A percentile compares a stretch with the other conserved stretches of the same genome.
phyloP scores from a whole-genome alignment of 257 asterid genomes.

The Agastache rugosa region DNA sequence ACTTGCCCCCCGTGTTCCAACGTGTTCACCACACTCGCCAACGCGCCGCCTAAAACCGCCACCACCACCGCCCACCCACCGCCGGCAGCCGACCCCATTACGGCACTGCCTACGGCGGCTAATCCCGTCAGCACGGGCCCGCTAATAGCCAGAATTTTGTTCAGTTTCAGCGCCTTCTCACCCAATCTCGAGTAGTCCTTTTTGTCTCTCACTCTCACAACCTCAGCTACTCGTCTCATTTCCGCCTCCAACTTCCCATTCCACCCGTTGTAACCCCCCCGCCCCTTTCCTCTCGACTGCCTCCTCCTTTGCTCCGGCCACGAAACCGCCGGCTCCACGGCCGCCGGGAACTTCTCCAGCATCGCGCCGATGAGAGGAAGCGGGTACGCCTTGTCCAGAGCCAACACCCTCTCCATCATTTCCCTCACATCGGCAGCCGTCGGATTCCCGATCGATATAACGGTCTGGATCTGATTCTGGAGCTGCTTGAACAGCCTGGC shows the following conservation, averaged over 20 bases:
- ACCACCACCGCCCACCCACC: slow-evolving; percentile 46
- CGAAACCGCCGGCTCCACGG: slow-evolving; percentile 59
- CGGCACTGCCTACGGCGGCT: slow-evolving; percentile 62
- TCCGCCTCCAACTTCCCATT: slow-evolving; percentile 56
- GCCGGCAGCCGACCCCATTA: slow-evolving; percentile 41
- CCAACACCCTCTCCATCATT: slow-evolving; percentile 62
- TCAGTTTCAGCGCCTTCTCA: slow-evolving; percentile 55
- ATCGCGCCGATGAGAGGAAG: slow-evolving; percentile 58
- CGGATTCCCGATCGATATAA: slow-evolving; percentile 47
- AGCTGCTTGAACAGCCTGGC: slow-evolving; percentile 64
- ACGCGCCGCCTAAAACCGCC: slow-evolving; percentile 65
- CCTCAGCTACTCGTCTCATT: slow-evolving; percentile 51
- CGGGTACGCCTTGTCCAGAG: slow-evolving; percentile 72
- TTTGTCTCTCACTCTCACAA: slow-evolving; percentile 49
- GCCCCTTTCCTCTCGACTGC: neutral
- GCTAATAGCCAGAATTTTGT: slow-evolving; percentile 48
- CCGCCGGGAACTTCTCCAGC: slow-evolving; percentile 58
- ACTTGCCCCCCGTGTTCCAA: slow-evolving; percentile 80
- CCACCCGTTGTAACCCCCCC: slow-evolving; percentile 53
- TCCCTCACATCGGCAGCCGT: slow-evolving; percentile 47
- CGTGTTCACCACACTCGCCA: slow-evolving; percentile 68
- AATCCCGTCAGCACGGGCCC: slow-evolving; percentile 70
- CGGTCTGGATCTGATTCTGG: slow-evolving; percentile 51
- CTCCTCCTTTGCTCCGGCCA: slow-evolving; percentile 57
- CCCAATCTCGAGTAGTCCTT: slow-evolving; percentile 63